These are phyloP conservation scores for Penicillium oxalicum DNA, from an alignment of 2,329 filamentous ascomycete species.

Conservation along the genomic window DNA sequence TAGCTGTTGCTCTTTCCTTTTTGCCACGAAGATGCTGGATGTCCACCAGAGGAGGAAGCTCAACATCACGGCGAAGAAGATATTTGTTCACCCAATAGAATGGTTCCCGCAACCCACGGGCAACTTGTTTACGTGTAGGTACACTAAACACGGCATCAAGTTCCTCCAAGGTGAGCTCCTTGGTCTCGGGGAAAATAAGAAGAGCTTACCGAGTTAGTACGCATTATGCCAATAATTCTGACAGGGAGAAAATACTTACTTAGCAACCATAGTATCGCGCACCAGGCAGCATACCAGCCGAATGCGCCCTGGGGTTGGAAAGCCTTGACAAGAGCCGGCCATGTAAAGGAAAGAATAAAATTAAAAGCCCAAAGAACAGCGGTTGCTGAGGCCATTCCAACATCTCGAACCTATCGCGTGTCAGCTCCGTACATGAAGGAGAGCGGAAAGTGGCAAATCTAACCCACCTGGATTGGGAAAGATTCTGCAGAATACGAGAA, in stretches of 20 bases:
- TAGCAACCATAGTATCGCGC: conserved; percentile 49
- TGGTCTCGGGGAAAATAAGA: background rate
- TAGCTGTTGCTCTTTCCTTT: background rate
- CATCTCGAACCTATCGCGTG: conserved; percentile 44
- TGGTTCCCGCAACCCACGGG: background rate
- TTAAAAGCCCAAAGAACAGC: conserved; percentile 55
- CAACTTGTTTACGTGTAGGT: background rate
- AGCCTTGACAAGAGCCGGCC: conserved; percentile 44
- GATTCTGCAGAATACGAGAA: conserved; percentile 62
- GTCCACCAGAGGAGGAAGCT: background rate
- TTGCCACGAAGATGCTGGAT: background rate
- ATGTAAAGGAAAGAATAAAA: conserved; percentile 49
- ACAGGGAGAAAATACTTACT: too few species aligned
- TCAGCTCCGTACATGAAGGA: background rate
- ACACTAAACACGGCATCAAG: background rate
- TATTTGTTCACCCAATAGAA: background rate
- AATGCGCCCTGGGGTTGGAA: conserved; percentile 52
- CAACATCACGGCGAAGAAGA: background rate
- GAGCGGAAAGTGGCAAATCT: background rate
- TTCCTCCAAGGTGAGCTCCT: background rate
- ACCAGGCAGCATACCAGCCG: conserved; percentile 53
- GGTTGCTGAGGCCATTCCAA: conserved; percentile 56
- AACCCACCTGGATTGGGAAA: conserved; percentile 49
- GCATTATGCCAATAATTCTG: too few species aligned
- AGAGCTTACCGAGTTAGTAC: background rate